These are phyloP conservation scores for Russula lepida DNA, from an alignment of 768 basidiomycete genomes.

Conservation along the genomic window DNA sequence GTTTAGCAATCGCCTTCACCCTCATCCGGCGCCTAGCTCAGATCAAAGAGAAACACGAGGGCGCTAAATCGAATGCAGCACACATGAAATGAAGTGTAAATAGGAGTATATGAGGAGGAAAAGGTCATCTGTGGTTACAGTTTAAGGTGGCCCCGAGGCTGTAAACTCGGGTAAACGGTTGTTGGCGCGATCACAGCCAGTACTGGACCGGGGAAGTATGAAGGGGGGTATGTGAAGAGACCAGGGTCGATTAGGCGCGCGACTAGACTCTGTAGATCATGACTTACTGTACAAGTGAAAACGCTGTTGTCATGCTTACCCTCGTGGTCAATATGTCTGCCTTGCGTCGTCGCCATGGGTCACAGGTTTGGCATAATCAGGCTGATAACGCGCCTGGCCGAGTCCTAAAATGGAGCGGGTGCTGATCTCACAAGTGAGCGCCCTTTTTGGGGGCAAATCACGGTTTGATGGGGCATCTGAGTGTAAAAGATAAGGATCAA, in stretches of 20 bases:
- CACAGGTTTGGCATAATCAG: background rate
- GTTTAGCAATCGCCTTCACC: background rate
- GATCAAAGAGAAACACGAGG: constrained; percentile 3
- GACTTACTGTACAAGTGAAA: background rate
- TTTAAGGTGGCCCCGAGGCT: constrained; percentile 7
- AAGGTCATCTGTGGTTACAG: background rate
- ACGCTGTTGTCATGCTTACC: constrained; percentile 17
- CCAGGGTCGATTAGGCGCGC: constrained; percentile 6
- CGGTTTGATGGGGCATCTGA: constrained; percentile 7
- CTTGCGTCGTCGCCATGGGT: constrained; percentile 2
- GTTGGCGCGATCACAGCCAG: constrained; percentile 3
- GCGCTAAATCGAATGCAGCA: background rate
- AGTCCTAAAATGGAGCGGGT: background rate
- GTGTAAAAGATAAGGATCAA: constrained; percentile 16
- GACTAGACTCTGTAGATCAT: constrained; percentile 1
- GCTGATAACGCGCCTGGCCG: background rate
- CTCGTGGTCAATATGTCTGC: constrained; percentile 4
- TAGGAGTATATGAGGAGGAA: background rate
- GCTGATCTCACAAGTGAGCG: background rate
- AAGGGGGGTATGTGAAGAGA: constrained; percentile 10
- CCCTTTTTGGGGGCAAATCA: constrained; percentile 2
- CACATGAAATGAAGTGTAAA: background rate
- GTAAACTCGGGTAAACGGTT: background rate
- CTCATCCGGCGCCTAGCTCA: background rate
- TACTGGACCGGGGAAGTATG: constrained; percentile 1